Conservation (phyloP, 1,284 basidiomycete species). For the Stygiomarasmius scandens region DNA sequence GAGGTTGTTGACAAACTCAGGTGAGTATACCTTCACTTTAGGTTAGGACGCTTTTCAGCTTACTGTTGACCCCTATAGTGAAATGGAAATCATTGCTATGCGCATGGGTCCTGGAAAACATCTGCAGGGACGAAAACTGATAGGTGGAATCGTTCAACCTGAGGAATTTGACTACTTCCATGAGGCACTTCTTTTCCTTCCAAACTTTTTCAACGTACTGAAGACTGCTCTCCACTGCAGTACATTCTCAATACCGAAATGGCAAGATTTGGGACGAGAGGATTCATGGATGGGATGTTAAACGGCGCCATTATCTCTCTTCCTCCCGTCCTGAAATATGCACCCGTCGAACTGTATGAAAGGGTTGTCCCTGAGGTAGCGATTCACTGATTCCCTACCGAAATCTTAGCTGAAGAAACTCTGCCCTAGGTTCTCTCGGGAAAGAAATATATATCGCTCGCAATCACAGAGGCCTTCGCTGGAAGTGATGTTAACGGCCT, state of each 20-base stretch:
- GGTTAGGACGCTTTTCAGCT: background rate
- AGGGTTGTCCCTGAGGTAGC: constrained; percentile 76
- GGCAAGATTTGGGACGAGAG: constrained; percentile 71
- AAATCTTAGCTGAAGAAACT: no score
- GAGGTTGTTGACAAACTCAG: constrained; percentile 55
- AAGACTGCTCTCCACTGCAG: constrained; percentile 35
- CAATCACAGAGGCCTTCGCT: constrained; percentile 76
- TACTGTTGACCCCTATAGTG: constrained; percentile 28
- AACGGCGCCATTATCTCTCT: constrained; percentile 80
- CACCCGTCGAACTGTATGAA: constrained; percentile 73
- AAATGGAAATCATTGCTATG: constrained; percentile 77
- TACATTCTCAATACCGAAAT: constrained; percentile 90
- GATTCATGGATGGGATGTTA: constrained; percentile 69
- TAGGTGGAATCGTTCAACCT: constrained; percentile 77
- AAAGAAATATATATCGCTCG: constrained; percentile 67
- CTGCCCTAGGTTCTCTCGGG: constrained; percentile 81
- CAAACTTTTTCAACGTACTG: background rate
- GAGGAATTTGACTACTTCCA: constrained; percentile 82
- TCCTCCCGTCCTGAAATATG: constrained; percentile 86
- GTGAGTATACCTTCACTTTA: constrained; percentile 34
- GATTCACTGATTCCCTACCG: no score
- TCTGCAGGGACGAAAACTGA: constrained; percentile 73
- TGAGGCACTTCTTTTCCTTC: constrained; percentile 38
- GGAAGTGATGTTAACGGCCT: constrained; percentile 68
- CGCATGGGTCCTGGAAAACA: constrained; percentile 78